A percentile compares a stretch with the other conserved stretches of the same genome.
Conservation (phyloP, 495 filamentous ascomycete genomes). For the Arthonia radiata region DNA sequence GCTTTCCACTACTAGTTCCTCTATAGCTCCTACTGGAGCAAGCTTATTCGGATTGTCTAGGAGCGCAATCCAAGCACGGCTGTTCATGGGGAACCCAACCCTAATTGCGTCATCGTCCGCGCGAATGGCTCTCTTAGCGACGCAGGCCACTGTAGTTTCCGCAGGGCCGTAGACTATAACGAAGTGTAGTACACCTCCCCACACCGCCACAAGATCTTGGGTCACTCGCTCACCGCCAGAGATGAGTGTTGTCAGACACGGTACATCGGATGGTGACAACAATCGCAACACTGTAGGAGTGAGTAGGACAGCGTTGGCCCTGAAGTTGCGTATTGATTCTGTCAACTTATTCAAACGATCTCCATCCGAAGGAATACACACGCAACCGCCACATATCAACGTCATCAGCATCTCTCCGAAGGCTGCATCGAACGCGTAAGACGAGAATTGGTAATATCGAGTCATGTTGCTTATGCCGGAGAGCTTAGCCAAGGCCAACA, state of each 20-base stretch:
- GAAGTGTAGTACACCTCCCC: slow-evolving; percentile 25
- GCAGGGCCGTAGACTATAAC: slow-evolving; percentile 35
- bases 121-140: too few species aligned
- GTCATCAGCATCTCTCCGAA: slow-evolving; percentile 26
- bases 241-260: slow-evolving; percentile 21
- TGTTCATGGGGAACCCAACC: too few species aligned
- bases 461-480: slow-evolving; percentile 14
- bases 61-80: slow-evolving; percentile 16
- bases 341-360: slow-evolving; percentile 11
- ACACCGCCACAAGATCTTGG: slow-evolving; percentile 25
- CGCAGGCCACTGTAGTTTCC: too few species aligned
- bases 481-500: slow-evolving; percentile 5
- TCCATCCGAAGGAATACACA: slow-evolving; percentile 36
- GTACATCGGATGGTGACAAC: slow-evolving; percentile 10
- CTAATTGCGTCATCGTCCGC: too few species aligned
- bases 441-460: slow-evolving; percentile 23
- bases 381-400: slow-evolving; percentile 28
- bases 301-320: not conserved
- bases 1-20: slow-evolving; percentile 19
- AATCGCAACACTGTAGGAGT: not conserved
- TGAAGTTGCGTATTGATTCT: not conserved
- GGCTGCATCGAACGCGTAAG: slow-evolving; percentile 26
- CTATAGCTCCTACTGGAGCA: slow-evolving; percentile 15
- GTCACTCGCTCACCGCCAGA: slow-evolving; percentile 32
- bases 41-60: slow-evolving; percentile 15